These are phyloP conservation scores for Cordyceps cateniannulata DNA, from an alignment of 2,329 filamentous ascomycete species.

Conservation along the genomic window DNA sequence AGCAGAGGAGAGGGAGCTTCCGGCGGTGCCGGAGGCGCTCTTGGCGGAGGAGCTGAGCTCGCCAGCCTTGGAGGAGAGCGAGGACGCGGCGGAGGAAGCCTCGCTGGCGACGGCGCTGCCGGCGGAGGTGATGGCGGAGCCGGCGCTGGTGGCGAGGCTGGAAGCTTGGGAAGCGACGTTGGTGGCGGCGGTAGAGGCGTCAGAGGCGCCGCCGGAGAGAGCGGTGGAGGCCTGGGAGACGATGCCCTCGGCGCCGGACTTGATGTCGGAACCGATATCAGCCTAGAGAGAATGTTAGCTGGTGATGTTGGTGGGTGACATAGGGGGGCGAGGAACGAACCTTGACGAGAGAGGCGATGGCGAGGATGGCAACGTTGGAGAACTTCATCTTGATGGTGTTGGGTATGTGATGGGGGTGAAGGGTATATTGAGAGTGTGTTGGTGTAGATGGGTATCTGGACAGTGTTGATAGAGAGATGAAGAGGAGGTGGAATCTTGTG, in stretches of 20 bases:
- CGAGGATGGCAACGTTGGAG: constrained; percentile 25
- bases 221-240: constrained; percentile 9
- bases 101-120: constrained; percentile 14
- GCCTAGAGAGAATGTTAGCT: not conserved
- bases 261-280: constrained; percentile 16
- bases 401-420: not conserved
- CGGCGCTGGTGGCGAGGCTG: constrained; percentile 13
- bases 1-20: constrained; percentile 14
- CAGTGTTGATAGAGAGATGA: not conserved
- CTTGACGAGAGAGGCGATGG: constrained; percentile 26
- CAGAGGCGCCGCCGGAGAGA: constrained; percentile 34
- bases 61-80: constrained; percentile 17
- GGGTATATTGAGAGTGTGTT: not conserved
- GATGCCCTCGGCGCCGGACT: constrained; percentile 12
- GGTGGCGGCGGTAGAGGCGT: constrained; percentile 42
- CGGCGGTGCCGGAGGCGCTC: constrained; percentile 14
- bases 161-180: no score
- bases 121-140: constrained; percentile 11
- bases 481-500: not conserved
- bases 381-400: constrained; percentile 30
- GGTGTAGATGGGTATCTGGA: not conserved
- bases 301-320: no score
- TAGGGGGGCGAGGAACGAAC: constrained; percentile 17
- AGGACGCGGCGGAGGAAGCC: constrained; percentile 17
- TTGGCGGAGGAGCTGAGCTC: constrained; percentile 7